These are phyloP conservation scores for Berberis vulgaris DNA, from an alignment of 164 flowering plant species.

Conservation along the genomic window DNA sequence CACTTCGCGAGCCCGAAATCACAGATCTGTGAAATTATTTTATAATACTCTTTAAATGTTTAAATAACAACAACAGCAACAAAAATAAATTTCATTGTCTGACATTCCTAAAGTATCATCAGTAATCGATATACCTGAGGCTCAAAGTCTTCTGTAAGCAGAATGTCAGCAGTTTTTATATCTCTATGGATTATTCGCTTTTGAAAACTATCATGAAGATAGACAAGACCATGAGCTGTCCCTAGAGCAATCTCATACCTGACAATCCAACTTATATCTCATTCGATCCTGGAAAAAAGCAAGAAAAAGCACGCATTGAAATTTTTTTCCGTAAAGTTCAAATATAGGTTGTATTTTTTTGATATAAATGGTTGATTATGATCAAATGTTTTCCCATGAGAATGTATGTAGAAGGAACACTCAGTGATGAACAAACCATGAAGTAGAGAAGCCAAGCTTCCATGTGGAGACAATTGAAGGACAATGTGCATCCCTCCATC, in stretches of 20 bases:
- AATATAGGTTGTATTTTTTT: neutral
- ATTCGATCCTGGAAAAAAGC: slow-evolving; percentile 35
- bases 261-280: slow-evolving; percentile 50
- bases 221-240: slow-evolving; percentile 67
- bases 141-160: slow-evolving; percentile 79
- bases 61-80: too few relatives aligned
- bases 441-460: slow-evolving; percentile 77
- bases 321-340: neutral
- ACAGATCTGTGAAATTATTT: slow-evolving; percentile 47
- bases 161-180: slow-evolving; percentile 79
- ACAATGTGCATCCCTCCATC: slow-evolving; percentile 96
- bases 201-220: slow-evolving; percentile 86
- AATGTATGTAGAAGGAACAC: neutral
- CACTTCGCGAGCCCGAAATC: slow-evolving; percentile 99
- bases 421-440: slow-evolving; percentile 37
- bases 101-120: neutral
- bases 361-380: neutral
- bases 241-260: slow-evolving; percentile 80
- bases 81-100: too few relatives aligned
- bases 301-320: neutral
- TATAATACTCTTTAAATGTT: too few relatives aligned
- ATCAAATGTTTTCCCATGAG: too few relatives aligned
- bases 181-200: slow-evolving; percentile 90
- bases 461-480: slow-evolving; percentile 79
- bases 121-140: slow-evolving; percentile 53